Evolutionary conservation across 345 rosid species (phyloP), one percentile per base, ranked within the genome.

Genomic region (Eucalyptus polybractea): DNA sequence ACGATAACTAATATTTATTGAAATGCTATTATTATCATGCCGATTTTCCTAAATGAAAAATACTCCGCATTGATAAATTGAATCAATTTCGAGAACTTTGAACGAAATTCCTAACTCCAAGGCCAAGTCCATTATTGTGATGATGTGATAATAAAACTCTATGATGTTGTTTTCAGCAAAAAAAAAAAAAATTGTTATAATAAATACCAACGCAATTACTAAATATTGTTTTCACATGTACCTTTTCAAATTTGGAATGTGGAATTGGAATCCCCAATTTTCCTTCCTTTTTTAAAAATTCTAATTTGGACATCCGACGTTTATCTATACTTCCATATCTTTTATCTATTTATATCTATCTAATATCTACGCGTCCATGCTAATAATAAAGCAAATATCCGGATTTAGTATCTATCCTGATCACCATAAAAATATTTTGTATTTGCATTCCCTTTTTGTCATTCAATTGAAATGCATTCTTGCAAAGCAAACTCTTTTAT

Each of bases 11-110:
- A n/a, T n/a, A n/a, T 33, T 10, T 72, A 42, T 15, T 2, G 25
- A 19, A 19, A 10, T 72, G 45, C 27, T 72, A 19, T 10, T 3
- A 6, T 40, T 21, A 21, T 76, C 15, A 17, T 10, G 29, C 15
- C 1, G 13, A 40, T 21, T 76, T 72, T 76, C 0, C 1, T 22
- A 37, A 76, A 76, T 76, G 29, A 37, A 76, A 37, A 76, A 10
- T 21, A 10, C 14, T 72, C 1, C 5, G 0, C 0, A 72, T 1
- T 37, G 29, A 11, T 5, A 9, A 6, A 10, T 76, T 2, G 3
- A 69, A 2, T 33, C 13, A 33, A 69, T 69, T 33, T 69, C 2
- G 0, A 33, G 13, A 69, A 17, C 24, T 69, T 33, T 40, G 27
- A 76, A 76, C 6, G 47, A 76, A 37, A 76, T 40, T 40, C 22